Percentiles rank a stretch among this genome's conserved stretches.
phyloP scores from a whole-genome alignment of 345 rosid genomes.

The Physaria fendleri region DNA sequence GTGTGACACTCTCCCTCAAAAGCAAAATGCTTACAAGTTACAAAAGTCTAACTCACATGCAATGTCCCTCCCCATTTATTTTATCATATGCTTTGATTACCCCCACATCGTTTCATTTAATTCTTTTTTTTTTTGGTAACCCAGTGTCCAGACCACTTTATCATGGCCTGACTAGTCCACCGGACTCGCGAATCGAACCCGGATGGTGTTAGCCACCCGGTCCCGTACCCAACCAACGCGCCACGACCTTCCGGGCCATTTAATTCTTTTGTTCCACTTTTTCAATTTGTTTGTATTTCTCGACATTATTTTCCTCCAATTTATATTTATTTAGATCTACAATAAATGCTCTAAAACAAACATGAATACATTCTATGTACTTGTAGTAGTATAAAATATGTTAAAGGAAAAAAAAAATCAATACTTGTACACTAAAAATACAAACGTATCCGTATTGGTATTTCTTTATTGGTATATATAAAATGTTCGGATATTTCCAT shows the following conservation, averaged over 20 bases:
- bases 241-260: too few relatives aligned
- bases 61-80: conserved; percentile 26
- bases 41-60: too few relatives aligned
- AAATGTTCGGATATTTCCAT: background rate
- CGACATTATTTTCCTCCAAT: background rate
- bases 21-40: conserved; percentile 24
- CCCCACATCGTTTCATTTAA: conserved; percentile 23
- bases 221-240: too few relatives aligned
- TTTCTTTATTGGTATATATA: background rate
- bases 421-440: background rate
- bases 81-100: conserved; percentile 11
- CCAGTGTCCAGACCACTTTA: too few relatives aligned
- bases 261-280: too few relatives aligned
- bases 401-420: background rate
- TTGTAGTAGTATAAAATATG: conserved; percentile 1
- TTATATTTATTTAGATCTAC: too few relatives aligned
- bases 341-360: conserved; percentile 5
- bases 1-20: conserved; percentile 27
- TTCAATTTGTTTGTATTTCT: conserved; percentile 8
- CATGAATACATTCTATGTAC: background rate
- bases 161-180: too few relatives aligned
- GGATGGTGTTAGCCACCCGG: too few relatives aligned
- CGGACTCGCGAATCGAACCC: too few relatives aligned
- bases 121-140: conserved; percentile 5
- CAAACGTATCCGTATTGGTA: too few relatives aligned